Conservation (phyloP, 495 filamentous ascomycete genomes). For the Penicillium odoratum region DNA sequence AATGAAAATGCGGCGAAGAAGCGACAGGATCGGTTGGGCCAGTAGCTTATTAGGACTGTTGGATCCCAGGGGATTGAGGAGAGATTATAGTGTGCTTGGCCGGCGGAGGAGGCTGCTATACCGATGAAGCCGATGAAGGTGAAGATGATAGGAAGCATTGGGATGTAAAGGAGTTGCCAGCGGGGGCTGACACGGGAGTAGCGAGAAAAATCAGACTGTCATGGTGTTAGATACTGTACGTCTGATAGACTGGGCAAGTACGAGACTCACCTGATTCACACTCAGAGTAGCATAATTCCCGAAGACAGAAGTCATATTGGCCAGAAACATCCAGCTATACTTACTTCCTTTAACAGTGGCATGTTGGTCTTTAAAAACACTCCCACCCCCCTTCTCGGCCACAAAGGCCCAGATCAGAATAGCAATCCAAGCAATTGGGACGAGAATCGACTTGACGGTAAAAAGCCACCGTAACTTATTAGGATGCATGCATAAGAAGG, state of each 20-base stretch:
- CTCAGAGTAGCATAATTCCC: conserved; percentile 46
- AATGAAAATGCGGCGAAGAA: conserved; percentile 52
- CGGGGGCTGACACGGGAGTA: conserved; percentile 44
- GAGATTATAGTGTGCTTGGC: conserved; percentile 40
- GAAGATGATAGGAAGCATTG: conserved; percentile 49
- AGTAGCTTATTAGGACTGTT: conserved; percentile 42
- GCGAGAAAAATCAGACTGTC: conserved; percentile 47
- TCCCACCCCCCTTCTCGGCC: conserved; percentile 33
- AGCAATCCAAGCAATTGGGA: conserved; percentile 48
- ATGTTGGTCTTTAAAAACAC: conserved; percentile 31
- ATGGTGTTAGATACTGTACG: neutral
- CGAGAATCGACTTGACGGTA: conserved; percentile 43
- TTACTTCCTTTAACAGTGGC: conserved; percentile 34
- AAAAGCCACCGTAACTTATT: conserved; percentile 49
- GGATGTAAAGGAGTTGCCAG: conserved; percentile 50
- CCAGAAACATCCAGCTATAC: conserved; percentile 47
- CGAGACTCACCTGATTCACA: conserved; percentile 35
- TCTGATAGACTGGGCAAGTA: neutral
- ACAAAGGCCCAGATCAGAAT: conserved; percentile 52
- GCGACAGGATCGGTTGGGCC: conserved; percentile 50
- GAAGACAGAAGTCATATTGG: conserved; percentile 45
- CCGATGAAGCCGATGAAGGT: conserved; percentile 53
- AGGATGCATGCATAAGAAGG: conserved; percentile 48
- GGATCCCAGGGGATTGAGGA: conserved; percentile 47
- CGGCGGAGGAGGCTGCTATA: conserved; percentile 47